Evolutionary conservation across 2,329 filamentous ascomycete species (phyloP).

Genomic region (Pseudogymnoascus destructans): DNA sequence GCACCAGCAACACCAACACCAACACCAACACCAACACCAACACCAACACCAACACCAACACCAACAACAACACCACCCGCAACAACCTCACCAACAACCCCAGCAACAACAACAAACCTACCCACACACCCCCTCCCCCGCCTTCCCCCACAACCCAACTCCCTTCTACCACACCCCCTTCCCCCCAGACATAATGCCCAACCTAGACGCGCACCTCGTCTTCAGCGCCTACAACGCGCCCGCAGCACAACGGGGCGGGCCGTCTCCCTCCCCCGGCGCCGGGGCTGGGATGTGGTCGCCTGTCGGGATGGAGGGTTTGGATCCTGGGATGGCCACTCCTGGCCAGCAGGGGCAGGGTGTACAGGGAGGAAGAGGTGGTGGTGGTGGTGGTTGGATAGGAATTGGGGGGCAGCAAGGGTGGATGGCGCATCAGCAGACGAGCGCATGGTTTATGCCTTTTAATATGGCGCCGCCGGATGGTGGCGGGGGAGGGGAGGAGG

Average conservation of each 20-base stretch:
- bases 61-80: not conserved
- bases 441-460: slow-evolving; percentile 87
- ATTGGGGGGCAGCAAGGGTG: slow-evolving; percentile 10
- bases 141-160: not conserved
- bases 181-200: slow-evolving; percentile 42
- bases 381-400: not conserved
- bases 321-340: slow-evolving; percentile 24
- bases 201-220: slow-evolving; percentile 63
- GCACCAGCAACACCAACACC: not conserved
- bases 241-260: not conserved
- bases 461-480: slow-evolving; percentile 68
- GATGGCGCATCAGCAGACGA: slow-evolving; percentile 32
- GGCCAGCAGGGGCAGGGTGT: not conserved
- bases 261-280: slow-evolving; percentile 13
- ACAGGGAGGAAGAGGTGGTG: slow-evolving; percentile 9
- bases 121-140: not conserved
- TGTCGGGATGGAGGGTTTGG: not conserved
- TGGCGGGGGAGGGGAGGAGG: slow-evolving; percentile 31
- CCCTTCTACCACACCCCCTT: not conserved
- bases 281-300: slow-evolving; percentile 33
- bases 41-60: not conserved
- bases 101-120: not conserved
- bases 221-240: slow-evolving; percentile 49
- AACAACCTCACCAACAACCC: not conserved
- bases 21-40: not conserved